A percentile compares a stretch with the other conserved stretches of the same genome.
phyloP scores from a whole-genome alignment of 768 basidiomycete genomes.

The Xerocomellus intermedius region DNA sequence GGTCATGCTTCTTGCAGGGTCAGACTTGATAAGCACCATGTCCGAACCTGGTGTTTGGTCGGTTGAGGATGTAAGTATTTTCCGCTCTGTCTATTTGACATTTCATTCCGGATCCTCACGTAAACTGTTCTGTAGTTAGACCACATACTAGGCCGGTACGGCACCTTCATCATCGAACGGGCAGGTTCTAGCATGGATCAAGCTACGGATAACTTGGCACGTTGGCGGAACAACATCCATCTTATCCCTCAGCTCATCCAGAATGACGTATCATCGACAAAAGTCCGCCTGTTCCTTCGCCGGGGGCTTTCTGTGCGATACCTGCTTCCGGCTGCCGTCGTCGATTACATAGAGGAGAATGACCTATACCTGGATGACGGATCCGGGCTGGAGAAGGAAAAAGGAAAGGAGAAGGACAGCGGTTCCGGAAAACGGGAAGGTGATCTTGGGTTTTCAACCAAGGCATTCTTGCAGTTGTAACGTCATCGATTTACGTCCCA shows the following conservation, averaged over 20 bases:
- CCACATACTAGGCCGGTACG: conserved; percentile 94
- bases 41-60: conserved; percentile 98
- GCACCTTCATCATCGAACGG: conserved; percentile 92
- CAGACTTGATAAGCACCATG: conserved; percentile 96
- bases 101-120: conserved; percentile 14
- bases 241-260: conserved; percentile 93
- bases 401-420: conserved; percentile 37
- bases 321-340: conserved; percentile 85
- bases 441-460: conserved; percentile 11
- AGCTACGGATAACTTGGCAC: conserved; percentile 70
- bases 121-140: conserved; percentile 62
- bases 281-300: conserved; percentile 78
- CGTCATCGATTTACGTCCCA: neutral
- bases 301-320: conserved; percentile 85
- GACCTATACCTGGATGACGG: conserved; percentile 71
- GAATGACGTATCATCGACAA: conserved; percentile 96
- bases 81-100: neutral
- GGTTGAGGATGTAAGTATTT: conserved; percentile 77
- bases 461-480: conserved; percentile 8
- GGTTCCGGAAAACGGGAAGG: conserved; percentile 30
- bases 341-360: conserved; percentile 91
- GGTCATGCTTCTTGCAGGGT: conserved; percentile 96
- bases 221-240: conserved; percentile 82
- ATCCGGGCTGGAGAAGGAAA: conserved; percentile 34
- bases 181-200: conserved; percentile 91